Base-by-base conservation (phyloP, 495 filamentous ascomycete genomes). In the Penicillium pulvis region DNA sequence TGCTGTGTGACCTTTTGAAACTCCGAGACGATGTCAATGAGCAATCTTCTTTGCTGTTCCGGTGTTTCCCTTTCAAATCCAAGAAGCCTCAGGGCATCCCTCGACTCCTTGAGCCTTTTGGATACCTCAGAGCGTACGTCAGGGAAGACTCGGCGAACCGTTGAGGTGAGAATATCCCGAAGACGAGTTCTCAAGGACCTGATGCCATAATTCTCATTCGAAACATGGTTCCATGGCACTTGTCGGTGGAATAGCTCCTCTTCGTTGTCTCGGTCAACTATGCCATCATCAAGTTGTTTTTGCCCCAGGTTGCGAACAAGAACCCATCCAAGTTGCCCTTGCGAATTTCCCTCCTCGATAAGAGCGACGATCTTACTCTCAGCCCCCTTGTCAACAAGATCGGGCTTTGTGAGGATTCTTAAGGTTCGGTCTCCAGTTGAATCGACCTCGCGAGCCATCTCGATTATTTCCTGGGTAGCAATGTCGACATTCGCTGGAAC, bases 401-500 rank as follows among this genome's bases (percentile, higher is more conserved):
- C 85, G 0, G 83, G 84, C 62, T 87, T 88, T 0, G 85, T 88
- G 2, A 88, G 59, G 11, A 88, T 77, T 6, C 82, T 81, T 3
- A 88, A 61, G 0, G 85, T 88, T 17, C 85, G 75, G 23, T 77
- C 53, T 4, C 82, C 81, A 6, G 70, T 55, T 0, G 67, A 67
- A 65, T 88, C 85, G 26, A 64, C 58, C 49, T 81, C 71, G 14
- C 79, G 68, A 0, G 86, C 82, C 39, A 85, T 69, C 39, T 70
- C 67, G 0, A 88, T 61, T 31, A 89, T 85, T 44, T 86, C 83
- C 58, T 90, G 83, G 8, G 79, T 80, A 3, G 77, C 83, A 47
- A 85, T 79, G 59, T 89, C 86, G 30, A 83, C 83, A 57, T 87
- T 87, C 2, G 85, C 85, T 0, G 84, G 85, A 10, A 88, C 63